Evolutionary conservation across 345 rosid species (phyloP).

Genomic region (Hibiscus syriacus): DNA sequence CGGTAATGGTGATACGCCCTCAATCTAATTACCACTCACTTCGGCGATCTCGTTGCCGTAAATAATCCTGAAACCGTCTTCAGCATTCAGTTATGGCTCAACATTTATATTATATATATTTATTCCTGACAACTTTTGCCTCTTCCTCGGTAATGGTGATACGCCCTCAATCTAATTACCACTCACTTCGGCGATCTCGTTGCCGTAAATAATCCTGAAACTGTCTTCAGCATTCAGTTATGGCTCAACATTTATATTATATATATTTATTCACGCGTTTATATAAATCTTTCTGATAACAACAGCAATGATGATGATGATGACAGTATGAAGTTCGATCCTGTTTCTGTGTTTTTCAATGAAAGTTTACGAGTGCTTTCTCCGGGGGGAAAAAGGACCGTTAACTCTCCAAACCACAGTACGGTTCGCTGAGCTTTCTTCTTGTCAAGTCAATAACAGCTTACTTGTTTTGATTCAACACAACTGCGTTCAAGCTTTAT

Average conservation of each 20-base stretch:
- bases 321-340: not conserved
- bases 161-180: conserved; percentile 65
- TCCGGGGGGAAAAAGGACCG: conserved; percentile 57
- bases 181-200: conserved; percentile 74
- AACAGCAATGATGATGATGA: too few relatives aligned
- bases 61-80: not conserved
- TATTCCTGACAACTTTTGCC: too few relatives aligned
- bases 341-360: conserved; percentile 16
- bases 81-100: not conserved
- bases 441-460: conserved; percentile 50
- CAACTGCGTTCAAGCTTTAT: conserved; percentile 48
- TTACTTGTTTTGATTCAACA: conserved; percentile 14
- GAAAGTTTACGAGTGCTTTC: conserved; percentile 84
- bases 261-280: not conserved
- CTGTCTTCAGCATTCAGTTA: not conserved
- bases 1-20: too few relatives aligned
- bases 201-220: conserved; percentile 32
- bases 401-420: conserved; percentile 38
- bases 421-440: conserved; percentile 38
- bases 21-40: conserved; percentile 62
- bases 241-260: too few relatives aligned
- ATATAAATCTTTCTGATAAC: not conserved
- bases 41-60: conserved; percentile 81
- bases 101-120: not conserved
- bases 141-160: too few relatives aligned